Conservation (phyloP, 345 rosid species). For the Aegle marmelos region DNA sequence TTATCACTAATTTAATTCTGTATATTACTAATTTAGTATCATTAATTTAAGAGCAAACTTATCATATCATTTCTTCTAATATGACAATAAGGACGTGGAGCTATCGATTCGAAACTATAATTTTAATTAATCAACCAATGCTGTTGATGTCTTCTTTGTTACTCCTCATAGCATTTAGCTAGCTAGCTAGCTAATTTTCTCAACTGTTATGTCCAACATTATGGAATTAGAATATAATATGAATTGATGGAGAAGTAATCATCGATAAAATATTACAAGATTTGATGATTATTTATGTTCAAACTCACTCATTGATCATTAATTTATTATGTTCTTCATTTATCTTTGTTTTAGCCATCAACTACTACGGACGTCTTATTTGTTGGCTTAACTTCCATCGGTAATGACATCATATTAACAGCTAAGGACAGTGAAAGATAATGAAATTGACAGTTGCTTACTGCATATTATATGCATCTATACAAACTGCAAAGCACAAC, state of each 20-base stretch:
- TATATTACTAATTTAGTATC: neutral
- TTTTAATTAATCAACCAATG: neutral
- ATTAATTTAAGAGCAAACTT: neutral
- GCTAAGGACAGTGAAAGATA: constrained; percentile 44
- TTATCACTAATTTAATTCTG: neutral
- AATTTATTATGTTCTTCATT: neutral
- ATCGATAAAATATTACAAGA: neutral
- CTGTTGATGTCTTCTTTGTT: constrained; percentile 24
- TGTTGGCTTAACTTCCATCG: constrained; percentile 35
- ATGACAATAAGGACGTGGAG: constrained; percentile 17
- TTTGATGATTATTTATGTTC: neutral
- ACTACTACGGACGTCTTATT: constrained; percentile 26
- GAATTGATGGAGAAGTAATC: constrained; percentile 14
- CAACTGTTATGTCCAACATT: constrained; percentile 64
- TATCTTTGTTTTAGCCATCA: constrained; percentile 27
- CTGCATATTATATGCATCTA: neutral
- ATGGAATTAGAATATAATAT: constrained; percentile 14
- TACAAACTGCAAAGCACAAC: neutral
- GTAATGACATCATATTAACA: constrained; percentile 45
- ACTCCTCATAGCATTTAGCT: constrained; percentile 23
- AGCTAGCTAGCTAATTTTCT: constrained; percentile 33
- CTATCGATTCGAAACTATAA: neutral
- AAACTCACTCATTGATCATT: neutral
- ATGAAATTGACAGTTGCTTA: constrained; percentile 28
- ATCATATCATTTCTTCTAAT: constrained; percentile 18